These are phyloP conservation scores for Claviceps quebecensis DNA, from an alignment of 2,329 filamentous ascomycete species.

Conservation along the genomic window DNA sequence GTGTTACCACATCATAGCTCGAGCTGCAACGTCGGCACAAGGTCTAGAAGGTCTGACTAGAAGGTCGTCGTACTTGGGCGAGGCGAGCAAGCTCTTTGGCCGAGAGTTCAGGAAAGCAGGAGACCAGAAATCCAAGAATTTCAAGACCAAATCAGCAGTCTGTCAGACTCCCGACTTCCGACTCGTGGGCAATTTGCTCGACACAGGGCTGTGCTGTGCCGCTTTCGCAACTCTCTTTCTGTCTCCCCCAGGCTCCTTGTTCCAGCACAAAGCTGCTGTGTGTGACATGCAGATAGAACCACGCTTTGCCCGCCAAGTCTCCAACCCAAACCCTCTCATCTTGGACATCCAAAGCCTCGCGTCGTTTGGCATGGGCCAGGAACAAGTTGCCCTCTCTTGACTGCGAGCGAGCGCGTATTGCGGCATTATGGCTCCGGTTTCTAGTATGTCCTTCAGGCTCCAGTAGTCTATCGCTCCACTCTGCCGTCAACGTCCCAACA, in stretches of 20 bases:
- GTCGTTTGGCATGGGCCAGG: not conserved
- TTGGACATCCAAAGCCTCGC: not conserved
- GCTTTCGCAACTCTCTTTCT: not conserved
- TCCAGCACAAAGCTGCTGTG: not conserved
- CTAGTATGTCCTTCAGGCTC: not conserved
- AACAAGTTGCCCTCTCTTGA: not conserved
- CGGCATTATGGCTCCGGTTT: not conserved
- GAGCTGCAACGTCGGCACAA: not conserved
- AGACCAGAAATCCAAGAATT: too few relatives aligned
- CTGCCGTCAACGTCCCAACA: not conserved
- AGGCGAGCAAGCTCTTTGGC: not conserved
- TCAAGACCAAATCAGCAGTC: not conserved
- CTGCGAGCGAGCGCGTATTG: not conserved
- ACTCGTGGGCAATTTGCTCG: not conserved
- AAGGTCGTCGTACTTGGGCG: not conserved
- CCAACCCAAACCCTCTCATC: not conserved
- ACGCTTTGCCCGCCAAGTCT: not conserved
- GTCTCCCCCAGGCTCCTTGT: not conserved
- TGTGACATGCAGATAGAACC: not conserved
- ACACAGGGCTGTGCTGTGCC: not conserved
- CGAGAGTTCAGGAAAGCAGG: not conserved
- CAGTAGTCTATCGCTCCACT: not conserved
- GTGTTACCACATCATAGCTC: not conserved
- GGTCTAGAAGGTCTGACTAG: not conserved
- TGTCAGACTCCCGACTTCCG: not conserved